Base-by-base conservation (phyloP, 1,284 basidiomycete genomes). In the Meira miltonrushii region DNA sequence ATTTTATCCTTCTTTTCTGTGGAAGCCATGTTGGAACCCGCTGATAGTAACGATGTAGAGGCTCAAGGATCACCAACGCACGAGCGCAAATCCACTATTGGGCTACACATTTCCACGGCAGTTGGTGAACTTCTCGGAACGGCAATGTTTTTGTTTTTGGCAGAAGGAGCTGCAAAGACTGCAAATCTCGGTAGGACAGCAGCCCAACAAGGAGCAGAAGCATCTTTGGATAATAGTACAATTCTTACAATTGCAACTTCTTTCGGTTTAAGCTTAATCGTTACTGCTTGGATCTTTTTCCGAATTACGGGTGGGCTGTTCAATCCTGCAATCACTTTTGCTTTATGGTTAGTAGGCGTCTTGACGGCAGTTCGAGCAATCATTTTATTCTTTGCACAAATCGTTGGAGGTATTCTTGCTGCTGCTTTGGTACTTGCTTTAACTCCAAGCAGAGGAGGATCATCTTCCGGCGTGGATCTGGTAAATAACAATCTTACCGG, bases 201-300 rank as follows among this genome's bases (percentile, higher is more conserved):
- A 33, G 28, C 28, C 3, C 28, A 33, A 33, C 28, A 33, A 33
- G 28, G 28, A 33, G 28, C 28, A 33, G 28, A 33, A 33, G 28
- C 28, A 33, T 33, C 28, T 33, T 33, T 33, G 28, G 28, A 33
- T 33, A 33, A 33, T 33, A 33, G 28, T 33, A 33, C 28, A 33
- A 33, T 33, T 4, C 28, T 33, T 33, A 33, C 28, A 33, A 70
- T 70, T 48, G 65, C 69, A 0, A 28, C 58, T 8, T 68, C 66
- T 37, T 71, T 71, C 47, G 69, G 69, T 7, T 57, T 71, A 17
- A 63, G 62, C 11, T 60, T 71, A 23, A 43, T 67, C 15, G 65
- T 69, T 12, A 57, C 57, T 8, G 67, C 67, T 8, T 88, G 87
- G 85, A 78, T 88, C 38, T 89, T 89, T 79, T 89, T 85, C 76